phyloP scores from a whole-genome alignment of 2,329 filamentous ascomycete genomes.

The Neonectria punicea region DNA sequence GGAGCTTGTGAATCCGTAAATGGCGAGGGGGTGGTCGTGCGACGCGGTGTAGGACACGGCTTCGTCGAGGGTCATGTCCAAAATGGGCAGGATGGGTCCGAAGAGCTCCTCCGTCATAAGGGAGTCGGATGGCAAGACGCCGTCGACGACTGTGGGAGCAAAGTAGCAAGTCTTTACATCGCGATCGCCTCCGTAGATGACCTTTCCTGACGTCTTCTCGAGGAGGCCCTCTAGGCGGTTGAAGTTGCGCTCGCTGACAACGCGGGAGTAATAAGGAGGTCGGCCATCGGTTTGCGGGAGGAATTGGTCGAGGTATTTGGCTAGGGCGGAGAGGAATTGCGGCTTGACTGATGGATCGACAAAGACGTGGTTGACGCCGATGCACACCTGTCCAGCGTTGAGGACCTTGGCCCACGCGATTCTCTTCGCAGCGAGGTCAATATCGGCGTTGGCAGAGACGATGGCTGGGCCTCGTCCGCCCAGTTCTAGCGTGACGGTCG shows the following conservation, averaged over 20 bases:
- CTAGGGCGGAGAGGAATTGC: slow-evolving; percentile 48
- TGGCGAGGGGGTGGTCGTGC: slow-evolving; percentile 49
- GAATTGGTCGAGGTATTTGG: slow-evolving; percentile 39
- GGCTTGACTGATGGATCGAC: slow-evolving; percentile 53
- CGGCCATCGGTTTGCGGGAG: background rate
- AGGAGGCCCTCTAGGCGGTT: slow-evolving; percentile 52
- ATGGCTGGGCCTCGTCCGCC: slow-evolving; percentile 59
- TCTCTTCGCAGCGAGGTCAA: slow-evolving; percentile 55
- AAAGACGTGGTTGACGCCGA: slow-evolving; percentile 55
- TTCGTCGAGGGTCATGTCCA: slow-evolving; percentile 46
- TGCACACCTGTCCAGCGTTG: slow-evolving; percentile 37
- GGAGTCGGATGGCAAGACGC: slow-evolving; percentile 39
- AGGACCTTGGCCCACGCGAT: slow-evolving; percentile 54
- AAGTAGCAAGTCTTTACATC: slow-evolving; percentile 46
- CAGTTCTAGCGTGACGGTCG: slow-evolving; percentile 55
- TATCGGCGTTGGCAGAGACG: slow-evolving; percentile 52
- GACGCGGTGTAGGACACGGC: slow-evolving; percentile 45
- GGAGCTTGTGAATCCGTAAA: slow-evolving; percentile 54
- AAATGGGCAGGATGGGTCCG: slow-evolving; percentile 54
- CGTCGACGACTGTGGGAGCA: slow-evolving; percentile 51
- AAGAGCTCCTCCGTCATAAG: slow-evolving; percentile 40
- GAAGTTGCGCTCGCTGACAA: slow-evolving; percentile 56
- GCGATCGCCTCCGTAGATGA: slow-evolving; percentile 49
- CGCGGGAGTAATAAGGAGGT: slow-evolving; percentile 45
- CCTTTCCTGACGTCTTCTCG: slow-evolving; percentile 48